Base-by-base conservation (phyloP, 2,329 filamentous ascomycete genomes). In the Anthostomella pinea region DNA sequence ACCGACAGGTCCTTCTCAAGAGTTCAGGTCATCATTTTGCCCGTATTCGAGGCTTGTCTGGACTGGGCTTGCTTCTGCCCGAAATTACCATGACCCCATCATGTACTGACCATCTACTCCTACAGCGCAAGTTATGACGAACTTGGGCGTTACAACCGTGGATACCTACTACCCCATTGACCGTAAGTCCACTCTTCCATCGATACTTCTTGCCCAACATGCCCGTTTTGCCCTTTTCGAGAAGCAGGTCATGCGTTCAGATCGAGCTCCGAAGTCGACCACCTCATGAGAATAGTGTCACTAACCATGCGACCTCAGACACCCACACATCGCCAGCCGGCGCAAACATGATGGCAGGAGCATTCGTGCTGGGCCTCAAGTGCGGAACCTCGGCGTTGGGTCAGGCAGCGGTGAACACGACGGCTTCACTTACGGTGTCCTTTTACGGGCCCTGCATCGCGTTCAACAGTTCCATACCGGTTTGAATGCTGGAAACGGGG, bases 241-340 rank as follows among this genome's bases (percentile, higher is more conserved):
- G n/a, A n/a, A n/a, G n/a, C n/a, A n/a, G n/a, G n/a, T n/a, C n/a
- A n/a, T n/a, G n/a, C n/a, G n/a, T n/a, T n/a, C n/a, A n/a, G n/a
- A n/a, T n/a, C n/a, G n/a, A n/a, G n/a, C n/a, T n/a, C n/a, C n/a
- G n/a, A n/a, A n/a, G n/a, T n/a, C 25, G 13, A 11, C 13, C 25
- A 8, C 25, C 25, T 14, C 21, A 22, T 22, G 4, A 27, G 2
- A 16, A 15, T 16, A 30, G n/a, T 18, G 7, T 8, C 9, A 18
- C 3, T 17, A 6, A 8, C 16, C 19, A 30, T 30, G 15, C 28
- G 6, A 4, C 10, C 20, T n/a, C 14, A 32, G 30, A 83, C 56
- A 83, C 79, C 0, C 80, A 83, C 55, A 81, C 79, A 2, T 73
- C 69, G 33, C 63, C 74, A 0, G 63, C 59, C 18, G 73, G 77